Conservation (phyloP, 2,329 filamentous ascomycete genomes). For the Seiridium cupressi region DNA sequence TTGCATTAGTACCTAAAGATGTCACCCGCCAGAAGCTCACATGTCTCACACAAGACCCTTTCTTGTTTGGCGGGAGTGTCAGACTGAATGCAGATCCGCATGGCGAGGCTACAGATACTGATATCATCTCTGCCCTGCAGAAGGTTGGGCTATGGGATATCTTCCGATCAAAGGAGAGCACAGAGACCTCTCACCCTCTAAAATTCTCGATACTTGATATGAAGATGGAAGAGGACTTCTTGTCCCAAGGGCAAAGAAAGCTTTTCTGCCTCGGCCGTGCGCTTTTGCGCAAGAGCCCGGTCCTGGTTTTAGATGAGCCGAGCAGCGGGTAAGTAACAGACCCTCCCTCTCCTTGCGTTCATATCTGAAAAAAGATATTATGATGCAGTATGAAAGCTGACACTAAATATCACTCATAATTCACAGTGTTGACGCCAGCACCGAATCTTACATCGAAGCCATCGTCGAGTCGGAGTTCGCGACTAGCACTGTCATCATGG, state of each 20-base stretch:
- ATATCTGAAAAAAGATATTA: slow-evolving; percentile 3
- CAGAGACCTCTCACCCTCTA: background rate
- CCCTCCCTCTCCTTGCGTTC: slow-evolving; percentile 12
- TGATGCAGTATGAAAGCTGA: slow-evolving; percentile 5
- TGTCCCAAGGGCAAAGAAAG: background rate
- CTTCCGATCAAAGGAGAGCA: slow-evolving; percentile 7
- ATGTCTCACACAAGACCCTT: slow-evolving; percentile 1
- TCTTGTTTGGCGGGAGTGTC: background rate
- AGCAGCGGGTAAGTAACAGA: slow-evolving; percentile 14
- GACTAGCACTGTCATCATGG: slow-evolving; percentile 7
- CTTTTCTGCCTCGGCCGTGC: slow-evolving; percentile 2
- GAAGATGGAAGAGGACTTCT: background rate
- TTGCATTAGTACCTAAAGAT: background rate
- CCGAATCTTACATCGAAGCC: slow-evolving; percentile 6
- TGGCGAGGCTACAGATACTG: background rate
- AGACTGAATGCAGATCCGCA: background rate
- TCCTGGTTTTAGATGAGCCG: background rate
- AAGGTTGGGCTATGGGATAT: background rate
- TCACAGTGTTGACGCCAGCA: slow-evolving; percentile 5
- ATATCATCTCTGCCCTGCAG: background rate
- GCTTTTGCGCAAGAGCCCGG: background rate
- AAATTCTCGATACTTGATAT: slow-evolving; percentile 1
- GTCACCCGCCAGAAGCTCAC: background rate
- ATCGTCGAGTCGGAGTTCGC: slow-evolving; percentile 5
- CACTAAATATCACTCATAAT: slow-evolving; percentile 6